These are phyloP conservation scores for Pseudevernia furfuracea DNA, from an alignment of 495 filamentous ascomycete species.

Conservation along the genomic window DNA sequence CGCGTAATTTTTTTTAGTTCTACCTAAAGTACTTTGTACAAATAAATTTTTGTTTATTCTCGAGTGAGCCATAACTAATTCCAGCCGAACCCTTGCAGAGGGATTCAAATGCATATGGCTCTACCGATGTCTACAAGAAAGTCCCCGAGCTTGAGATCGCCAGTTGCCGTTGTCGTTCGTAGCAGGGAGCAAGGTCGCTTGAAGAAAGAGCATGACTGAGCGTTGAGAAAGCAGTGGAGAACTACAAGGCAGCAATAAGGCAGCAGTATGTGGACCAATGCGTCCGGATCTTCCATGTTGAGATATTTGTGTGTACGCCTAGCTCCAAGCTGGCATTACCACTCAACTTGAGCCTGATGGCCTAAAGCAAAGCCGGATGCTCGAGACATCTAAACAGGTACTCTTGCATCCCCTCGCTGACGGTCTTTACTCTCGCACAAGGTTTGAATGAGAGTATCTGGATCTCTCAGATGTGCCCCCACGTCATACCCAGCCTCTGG, in stretches of 20 bases:
- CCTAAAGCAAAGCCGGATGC: not conserved
- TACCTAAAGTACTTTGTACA: too few species aligned
- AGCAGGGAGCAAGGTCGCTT: not conserved
- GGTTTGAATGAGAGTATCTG: not conserved
- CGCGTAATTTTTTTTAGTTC: too few species aligned
- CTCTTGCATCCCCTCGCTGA: not conserved
- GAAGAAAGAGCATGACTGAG: not conserved
- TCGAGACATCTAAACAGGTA: not conserved
- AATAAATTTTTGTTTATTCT: too few species aligned
- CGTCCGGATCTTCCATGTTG: not conserved
- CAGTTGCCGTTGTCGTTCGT: not conserved
- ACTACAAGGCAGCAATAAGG: not conserved
- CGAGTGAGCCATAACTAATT: too few species aligned
- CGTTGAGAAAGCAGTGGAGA: not conserved
- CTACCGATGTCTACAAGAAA: too few species aligned
- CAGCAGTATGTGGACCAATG: not conserved
- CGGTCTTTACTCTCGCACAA: too few species aligned
- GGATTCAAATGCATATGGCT: too few species aligned
- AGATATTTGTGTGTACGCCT: not conserved
- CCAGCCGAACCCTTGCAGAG: too few species aligned
- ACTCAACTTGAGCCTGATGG: not conserved
- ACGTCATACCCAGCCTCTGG: slow-evolving; percentile 46
- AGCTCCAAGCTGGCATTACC: not conserved
- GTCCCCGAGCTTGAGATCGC: not conserved
- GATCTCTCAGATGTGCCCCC: slow-evolving; percentile 17